Evolutionary conservation across 257 asterid genomes (phyloP).

Genomic region (Eucommia ulmoides): DNA sequence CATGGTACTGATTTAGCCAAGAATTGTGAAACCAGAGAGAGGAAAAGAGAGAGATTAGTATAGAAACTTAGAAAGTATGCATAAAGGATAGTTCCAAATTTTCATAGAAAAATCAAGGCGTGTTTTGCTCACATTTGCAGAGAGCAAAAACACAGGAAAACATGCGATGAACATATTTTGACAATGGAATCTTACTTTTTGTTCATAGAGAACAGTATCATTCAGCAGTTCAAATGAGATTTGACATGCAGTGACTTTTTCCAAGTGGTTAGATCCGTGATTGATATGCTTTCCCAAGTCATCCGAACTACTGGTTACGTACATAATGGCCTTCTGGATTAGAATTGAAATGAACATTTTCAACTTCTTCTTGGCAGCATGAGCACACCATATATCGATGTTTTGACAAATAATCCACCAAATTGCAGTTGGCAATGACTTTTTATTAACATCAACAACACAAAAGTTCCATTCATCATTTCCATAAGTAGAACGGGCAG

Average conservation of each 20-base stretch:
- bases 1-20: too few species aligned
- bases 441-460: conserved; percentile 46
- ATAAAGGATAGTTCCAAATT: too few species aligned
- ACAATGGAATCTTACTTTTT: conserved; percentile 67
- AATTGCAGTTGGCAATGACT: conserved; percentile 36
- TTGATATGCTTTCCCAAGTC: conserved; percentile 14
- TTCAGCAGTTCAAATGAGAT: conserved; percentile 56
- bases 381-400: conserved; percentile 68
- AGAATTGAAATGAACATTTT: conserved; percentile 44
- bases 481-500: conserved; percentile 19
- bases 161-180: too few species aligned
- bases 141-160: too few species aligned
- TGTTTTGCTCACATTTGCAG: too few species aligned
- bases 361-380: conserved; percentile 63
- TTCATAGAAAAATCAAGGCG: too few species aligned
- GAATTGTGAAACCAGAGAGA: too few species aligned
- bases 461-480: conserved; percentile 25
- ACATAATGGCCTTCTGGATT: conserved; percentile 33
- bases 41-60: too few species aligned
- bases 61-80: too few species aligned
- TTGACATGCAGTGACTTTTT: conserved; percentile 32
- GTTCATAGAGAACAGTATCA: conserved; percentile 56
- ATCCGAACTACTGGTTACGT: conserved; percentile 15
- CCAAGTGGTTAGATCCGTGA: conserved; percentile 20
- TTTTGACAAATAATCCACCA: conserved; percentile 56